A percentile compares a stretch with the other conserved stretches of the same genome.
These are phyloP conservation scores for Zymoseptoria brevis DNA, from an alignment of 2,329 filamentous ascomycete genomes.

Conservation along the genomic window DNA sequence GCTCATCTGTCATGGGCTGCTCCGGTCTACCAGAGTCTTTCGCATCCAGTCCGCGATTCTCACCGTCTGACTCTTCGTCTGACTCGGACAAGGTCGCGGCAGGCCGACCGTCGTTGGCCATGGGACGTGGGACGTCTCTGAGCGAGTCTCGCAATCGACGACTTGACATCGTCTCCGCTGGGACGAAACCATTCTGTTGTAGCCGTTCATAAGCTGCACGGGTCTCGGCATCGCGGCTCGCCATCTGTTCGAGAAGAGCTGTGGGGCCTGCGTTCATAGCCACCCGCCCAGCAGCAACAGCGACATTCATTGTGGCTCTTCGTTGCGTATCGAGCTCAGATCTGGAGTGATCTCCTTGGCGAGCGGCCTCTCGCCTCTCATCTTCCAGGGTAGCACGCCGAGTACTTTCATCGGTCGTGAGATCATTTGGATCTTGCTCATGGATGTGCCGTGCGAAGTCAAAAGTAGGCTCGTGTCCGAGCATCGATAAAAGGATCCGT, in stretches of 20 bases:
- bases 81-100: constrained; percentile 12
- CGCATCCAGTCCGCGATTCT: constrained; percentile 36
- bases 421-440: constrained; percentile 5
- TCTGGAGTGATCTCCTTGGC: constrained; percentile 23
- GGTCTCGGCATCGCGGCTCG: constrained; percentile 20
- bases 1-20: constrained; percentile 39
- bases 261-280: constrained; percentile 21
- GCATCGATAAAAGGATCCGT: constrained; percentile 17
- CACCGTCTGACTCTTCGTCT: constrained; percentile 21
- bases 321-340: constrained; percentile 24
- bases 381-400: constrained; percentile 3
- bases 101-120: constrained; percentile 6
- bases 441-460: constrained; percentile 14
- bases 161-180: constrained; percentile 6
- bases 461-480: constrained; percentile 13
- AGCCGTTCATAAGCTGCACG: constrained; percentile 22
- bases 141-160: constrained; percentile 3
- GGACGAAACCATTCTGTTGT: constrained; percentile 13
- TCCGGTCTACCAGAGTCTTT: constrained; percentile 38
- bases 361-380: constrained; percentile 15
- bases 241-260: constrained; percentile 20
- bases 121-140: constrained; percentile 3
- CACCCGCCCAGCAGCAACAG: constrained; percentile 22
- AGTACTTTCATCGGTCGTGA: constrained; percentile 1
- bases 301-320: constrained; percentile 18